Evolutionary conservation across 2,329 filamentous ascomycete genomes (phyloP), one percentile per base, ranked within the genome.

Genomic region (Botrytis aclada): DNA sequence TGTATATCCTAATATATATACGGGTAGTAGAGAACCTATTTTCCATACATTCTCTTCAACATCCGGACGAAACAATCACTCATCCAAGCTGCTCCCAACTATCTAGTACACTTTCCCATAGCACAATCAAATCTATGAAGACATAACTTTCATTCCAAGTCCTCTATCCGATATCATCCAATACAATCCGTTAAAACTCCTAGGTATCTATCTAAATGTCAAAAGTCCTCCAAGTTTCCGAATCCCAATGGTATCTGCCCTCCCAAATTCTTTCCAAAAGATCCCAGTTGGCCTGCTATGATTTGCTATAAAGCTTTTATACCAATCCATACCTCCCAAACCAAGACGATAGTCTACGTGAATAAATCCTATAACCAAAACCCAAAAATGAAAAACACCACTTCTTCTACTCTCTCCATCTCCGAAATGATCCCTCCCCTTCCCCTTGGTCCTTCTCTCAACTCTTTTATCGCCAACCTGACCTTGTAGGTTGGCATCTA

Each of bases 161-260:
- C 34, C 16, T 54, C n/a, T 54, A 56, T 41, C 64, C 64, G 10
- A 2, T 62, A 18, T n/a, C n/a, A 14, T 18, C 22, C 34, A 54
- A 66, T 10, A 34, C 45, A 25, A 54, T 37, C 34, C 64, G 64
- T 29, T 14, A 39, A 39, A 56, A 67, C 37, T 47, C 47, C 64
- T 56, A 67, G 64, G 64, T 67, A 67, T 67, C 64, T 67, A 54
- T 67, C 34, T 67, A 67, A 67, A 56, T 54, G 54, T 54, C n/a
- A 67, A 67, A 56, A 39, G 37, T 54, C 37, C 10, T 41, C 34
- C 64, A 56, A 56, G 51, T 56, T 54, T 25, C 51, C 34, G 20
- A 67, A 14, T 67, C 64, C 64, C 47, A 54, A 39, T 54, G 45
- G 64, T 67, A 67, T 67, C 64, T 67, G 25, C 41, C 64, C 45